Conservation (phyloP, 1,284 basidiomycete genomes). For the Microbotryum intermedium region DNA sequence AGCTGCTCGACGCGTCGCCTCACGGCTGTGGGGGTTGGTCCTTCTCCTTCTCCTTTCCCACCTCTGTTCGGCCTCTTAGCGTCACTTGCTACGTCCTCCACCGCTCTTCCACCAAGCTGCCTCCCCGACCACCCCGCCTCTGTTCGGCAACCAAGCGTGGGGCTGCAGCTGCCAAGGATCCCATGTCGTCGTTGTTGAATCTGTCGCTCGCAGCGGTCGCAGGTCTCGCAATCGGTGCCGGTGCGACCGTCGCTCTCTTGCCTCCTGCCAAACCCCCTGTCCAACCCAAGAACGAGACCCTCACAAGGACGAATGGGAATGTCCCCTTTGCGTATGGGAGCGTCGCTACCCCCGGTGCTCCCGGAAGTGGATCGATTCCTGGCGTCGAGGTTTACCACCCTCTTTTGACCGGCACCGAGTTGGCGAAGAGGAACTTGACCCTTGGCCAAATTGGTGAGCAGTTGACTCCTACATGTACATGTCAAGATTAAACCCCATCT, state of each 20-base stretch:
- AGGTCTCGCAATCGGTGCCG: constrained; percentile 22
- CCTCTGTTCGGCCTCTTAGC: neutral
- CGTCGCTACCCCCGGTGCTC: neutral
- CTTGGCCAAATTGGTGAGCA: constrained; percentile 17
- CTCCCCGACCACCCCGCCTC: neutral
- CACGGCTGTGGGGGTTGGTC: too few species aligned
- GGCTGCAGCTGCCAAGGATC: neutral
- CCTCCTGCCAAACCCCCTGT: neutral
- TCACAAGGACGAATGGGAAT: neutral
- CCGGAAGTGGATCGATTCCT: neutral
- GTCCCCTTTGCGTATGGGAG: neutral
- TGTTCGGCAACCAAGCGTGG: neutral
- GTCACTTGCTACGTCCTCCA: neutral
- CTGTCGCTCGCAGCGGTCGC: constrained; percentile 17
- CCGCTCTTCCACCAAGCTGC: neutral
- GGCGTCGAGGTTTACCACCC: constrained; percentile 9
- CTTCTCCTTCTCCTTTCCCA: neutral
- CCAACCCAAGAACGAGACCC: neutral
- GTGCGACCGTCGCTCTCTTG: constrained; percentile 10
- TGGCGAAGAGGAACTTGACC: constrained; percentile 4
- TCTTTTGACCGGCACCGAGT: constrained; percentile 1
- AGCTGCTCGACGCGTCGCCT: too few species aligned
- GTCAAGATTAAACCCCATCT: too few species aligned
- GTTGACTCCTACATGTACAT: neutral
- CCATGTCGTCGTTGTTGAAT: constrained; percentile 16